phyloP scores from a whole-genome alignment of 164 flowering plant species.

The Tinospora cordifolia region DNA sequence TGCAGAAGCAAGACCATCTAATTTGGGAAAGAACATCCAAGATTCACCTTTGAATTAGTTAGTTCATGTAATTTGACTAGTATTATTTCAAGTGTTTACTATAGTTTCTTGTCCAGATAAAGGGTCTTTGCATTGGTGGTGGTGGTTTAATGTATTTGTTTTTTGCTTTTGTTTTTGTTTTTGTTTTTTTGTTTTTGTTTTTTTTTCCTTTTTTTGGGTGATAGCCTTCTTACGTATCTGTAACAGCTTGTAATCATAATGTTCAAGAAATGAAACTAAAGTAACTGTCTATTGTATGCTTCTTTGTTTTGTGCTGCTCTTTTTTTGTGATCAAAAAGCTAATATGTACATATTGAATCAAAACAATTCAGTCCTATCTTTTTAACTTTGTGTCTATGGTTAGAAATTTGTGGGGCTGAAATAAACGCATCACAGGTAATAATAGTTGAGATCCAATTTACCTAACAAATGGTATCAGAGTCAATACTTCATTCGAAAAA shows the following conservation, averaged over 20 bases:
- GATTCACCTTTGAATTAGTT: slow-evolving; percentile 18
- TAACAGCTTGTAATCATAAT: not conserved
- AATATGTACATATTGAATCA: too few relatives aligned
- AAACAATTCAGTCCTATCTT: too few relatives aligned
- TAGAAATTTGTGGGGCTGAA: too few relatives aligned
- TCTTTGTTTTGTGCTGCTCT: not conserved
- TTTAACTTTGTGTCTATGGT: too few relatives aligned
- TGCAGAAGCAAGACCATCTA: slow-evolving; percentile 38
- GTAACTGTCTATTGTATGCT: not conserved
- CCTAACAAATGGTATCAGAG: too few relatives aligned
- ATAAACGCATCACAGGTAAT: too few relatives aligned
- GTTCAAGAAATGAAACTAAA: not conserved
- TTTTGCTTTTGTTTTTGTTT: too few relatives aligned
- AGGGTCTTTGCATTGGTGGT: not conserved
- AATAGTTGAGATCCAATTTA: too few relatives aligned
- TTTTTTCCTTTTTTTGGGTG: not conserved
- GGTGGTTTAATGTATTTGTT: too few relatives aligned
- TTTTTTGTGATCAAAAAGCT: too few relatives aligned
- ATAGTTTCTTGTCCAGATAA: not conserved
- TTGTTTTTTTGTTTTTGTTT: too few relatives aligned
- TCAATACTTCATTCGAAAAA: too few relatives aligned
- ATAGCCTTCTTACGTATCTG: not conserved
- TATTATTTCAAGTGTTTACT: not conserved
- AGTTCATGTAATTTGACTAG: slow-evolving; percentile 4
- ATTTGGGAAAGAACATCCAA: slow-evolving; percentile 44